Conservation (phyloP, 768 basidiomycete genomes). For the Amanita rimosa region DNA sequence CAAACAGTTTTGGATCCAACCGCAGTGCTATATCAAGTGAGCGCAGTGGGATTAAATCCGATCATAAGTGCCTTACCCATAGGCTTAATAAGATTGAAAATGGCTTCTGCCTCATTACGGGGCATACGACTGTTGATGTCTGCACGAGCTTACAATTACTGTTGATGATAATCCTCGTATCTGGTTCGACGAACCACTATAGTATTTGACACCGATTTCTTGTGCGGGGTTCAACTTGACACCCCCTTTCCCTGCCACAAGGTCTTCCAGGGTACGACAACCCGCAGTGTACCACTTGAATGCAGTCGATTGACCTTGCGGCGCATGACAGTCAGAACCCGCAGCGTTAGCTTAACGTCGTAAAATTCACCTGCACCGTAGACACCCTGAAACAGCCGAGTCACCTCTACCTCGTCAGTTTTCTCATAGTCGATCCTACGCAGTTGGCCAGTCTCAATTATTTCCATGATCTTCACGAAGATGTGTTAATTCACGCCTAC, state of each 20-base stretch:
- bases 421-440: slow-evolving; percentile 56
- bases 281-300: slow-evolving; percentile 67
- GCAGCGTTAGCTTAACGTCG: background rate
- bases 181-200: slow-evolving; percentile 40
- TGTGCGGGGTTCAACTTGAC: slow-evolving; percentile 50
- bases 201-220: slow-evolving; percentile 56
- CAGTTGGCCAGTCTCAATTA: slow-evolving; percentile 63
- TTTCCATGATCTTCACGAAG: slow-evolving; percentile 61
- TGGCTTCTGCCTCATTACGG: slow-evolving; percentile 60
- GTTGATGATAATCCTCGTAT: background rate
- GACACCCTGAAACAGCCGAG: slow-evolving; percentile 60
- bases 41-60: background rate
- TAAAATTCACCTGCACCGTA: slow-evolving; percentile 71
- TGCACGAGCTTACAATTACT: slow-evolving; percentile 11
- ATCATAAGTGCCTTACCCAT: slow-evolving; percentile 35
- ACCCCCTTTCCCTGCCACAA: slow-evolving; percentile 46
- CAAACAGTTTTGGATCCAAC: slow-evolving; percentile 58
- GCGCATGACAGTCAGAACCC: background rate
- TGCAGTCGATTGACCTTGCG: slow-evolving; percentile 51
- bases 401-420: slow-evolving; percentile 48
- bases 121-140: slow-evolving; percentile 86
- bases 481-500: background rate
- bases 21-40: slow-evolving; percentile 36
- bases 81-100: slow-evolving; percentile 63
- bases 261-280: slow-evolving; percentile 68